These are phyloP conservation scores for Lophium mytilinum DNA, from an alignment of 495 filamentous ascomycete species.

Conservation along the genomic window DNA sequence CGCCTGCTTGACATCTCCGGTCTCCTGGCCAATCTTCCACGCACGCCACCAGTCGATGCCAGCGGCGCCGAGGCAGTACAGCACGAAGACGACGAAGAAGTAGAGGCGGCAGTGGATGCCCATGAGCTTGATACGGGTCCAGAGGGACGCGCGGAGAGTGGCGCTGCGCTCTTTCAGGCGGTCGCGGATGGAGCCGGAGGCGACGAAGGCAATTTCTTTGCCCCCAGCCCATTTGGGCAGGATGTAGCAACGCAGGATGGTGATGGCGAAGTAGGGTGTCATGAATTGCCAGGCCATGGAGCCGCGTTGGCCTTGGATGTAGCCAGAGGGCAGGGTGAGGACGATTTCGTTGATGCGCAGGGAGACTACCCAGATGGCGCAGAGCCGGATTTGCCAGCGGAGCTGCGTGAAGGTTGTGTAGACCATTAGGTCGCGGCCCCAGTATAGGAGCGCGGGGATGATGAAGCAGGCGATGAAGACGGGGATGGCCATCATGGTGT, in stretches of 20 bases:
- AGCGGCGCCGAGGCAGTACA: conserved; percentile 36
- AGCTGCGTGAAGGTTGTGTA: conserved; percentile 38
- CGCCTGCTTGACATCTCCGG: conserved; percentile 27
- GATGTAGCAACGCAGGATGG: conserved; percentile 38
- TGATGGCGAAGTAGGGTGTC: conserved; percentile 40
- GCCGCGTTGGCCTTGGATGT: conserved; percentile 38
- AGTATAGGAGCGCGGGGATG: conserved; percentile 41
- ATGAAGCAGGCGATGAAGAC: conserved; percentile 38
- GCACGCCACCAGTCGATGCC: conserved; percentile 34
- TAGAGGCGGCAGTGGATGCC: background rate
- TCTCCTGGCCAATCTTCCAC: conserved; percentile 26
- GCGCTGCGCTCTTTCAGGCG: conserved; percentile 9
- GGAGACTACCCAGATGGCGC: conserved; percentile 35
- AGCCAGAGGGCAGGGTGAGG: conserved; percentile 39
- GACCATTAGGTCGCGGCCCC: conserved; percentile 39
- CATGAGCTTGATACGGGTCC: background rate
- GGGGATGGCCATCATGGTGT: conserved; percentile 38
- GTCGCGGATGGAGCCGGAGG: conserved; percentile 2
- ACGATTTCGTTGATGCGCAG: conserved; percentile 40
- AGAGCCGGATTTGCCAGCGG: conserved; percentile 43
- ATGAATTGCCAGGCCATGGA: conserved; percentile 41
- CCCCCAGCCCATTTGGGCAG: conserved; percentile 40
- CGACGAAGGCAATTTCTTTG: conserved; percentile 2
- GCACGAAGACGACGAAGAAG: conserved; percentile 16
- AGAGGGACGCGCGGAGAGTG: background rate